Percentiles rank a stretch among this genome's conserved stretches.
Conservation (phyloP, 2,329 filamentous ascomycete species). For the Rosellinia necatrix region DNA sequence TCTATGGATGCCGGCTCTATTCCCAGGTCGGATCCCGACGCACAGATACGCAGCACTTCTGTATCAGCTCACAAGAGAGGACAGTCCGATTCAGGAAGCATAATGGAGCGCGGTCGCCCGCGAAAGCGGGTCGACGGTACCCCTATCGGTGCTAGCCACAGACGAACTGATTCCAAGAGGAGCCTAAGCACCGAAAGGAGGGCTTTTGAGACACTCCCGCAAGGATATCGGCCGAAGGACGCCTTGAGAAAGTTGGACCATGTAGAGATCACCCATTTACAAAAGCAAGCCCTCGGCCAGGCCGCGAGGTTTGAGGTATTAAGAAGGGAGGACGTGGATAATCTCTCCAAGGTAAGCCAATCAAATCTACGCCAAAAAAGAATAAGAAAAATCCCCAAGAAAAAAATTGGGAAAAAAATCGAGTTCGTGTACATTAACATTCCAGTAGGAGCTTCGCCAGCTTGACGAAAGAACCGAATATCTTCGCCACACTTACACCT, state of each 20-base stretch:
- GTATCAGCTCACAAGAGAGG: slow-evolving; percentile 52
- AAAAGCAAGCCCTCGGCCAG: slow-evolving; percentile 66
- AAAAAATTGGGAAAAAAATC: too few relatives aligned
- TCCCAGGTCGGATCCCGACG: slow-evolving; percentile 41
- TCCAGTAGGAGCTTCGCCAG: slow-evolving; percentile 67
- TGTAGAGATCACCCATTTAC: slow-evolving; percentile 55
- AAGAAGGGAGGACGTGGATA: slow-evolving; percentile 64
- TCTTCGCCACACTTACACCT: slow-evolving; percentile 75
- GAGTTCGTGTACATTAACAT: too few relatives aligned
- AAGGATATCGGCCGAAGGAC: slow-evolving; percentile 60
- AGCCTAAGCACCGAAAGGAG: slow-evolving; percentile 57
- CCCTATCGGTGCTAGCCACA: slow-evolving; percentile 43
- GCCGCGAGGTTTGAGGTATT: slow-evolving; percentile 69
- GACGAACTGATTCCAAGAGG: slow-evolving; percentile 49
- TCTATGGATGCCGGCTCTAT: slow-evolving; percentile 35
- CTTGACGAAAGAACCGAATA: slow-evolving; percentile 82
- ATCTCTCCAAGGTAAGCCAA: slow-evolving; percentile 62
- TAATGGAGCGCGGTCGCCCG: slow-evolving; percentile 66
- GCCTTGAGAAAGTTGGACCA: slow-evolving; percentile 53
- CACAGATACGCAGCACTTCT: slow-evolving; percentile 24
- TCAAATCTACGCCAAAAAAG: not conserved
- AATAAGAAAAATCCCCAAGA: too few relatives aligned
- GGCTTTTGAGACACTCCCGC: slow-evolving; percentile 65
- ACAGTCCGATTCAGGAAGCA: slow-evolving; percentile 61
- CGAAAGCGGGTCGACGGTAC: slow-evolving; percentile 55